These are phyloP conservation scores for Aspergillus sclerotiicarbonarius DNA, from an alignment of 495 filamentous ascomycete species.

Conservation along the genomic window DNA sequence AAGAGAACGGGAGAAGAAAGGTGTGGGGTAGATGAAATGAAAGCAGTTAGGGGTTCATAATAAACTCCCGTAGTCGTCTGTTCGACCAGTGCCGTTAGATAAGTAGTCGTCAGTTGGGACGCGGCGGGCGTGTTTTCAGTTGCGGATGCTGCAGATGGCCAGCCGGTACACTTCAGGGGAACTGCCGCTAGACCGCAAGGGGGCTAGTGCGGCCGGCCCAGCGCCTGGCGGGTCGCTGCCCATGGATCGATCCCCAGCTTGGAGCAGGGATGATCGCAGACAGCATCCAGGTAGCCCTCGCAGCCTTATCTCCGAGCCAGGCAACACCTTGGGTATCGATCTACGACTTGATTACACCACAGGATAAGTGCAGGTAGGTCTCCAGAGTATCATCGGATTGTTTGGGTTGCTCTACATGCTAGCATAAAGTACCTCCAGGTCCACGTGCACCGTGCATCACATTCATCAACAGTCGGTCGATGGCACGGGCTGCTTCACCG, in stretches of 20 bases:
- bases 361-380: not conserved
- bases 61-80: not conserved
- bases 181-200: constrained; percentile 16
- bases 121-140: constrained; percentile 23
- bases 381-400: not conserved
- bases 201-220: constrained; percentile 20
- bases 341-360: not conserved
- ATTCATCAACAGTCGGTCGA: not conserved
- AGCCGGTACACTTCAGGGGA: constrained; percentile 32
- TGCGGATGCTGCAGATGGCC: not conserved
- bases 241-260: not conserved
- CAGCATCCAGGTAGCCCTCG: no score
- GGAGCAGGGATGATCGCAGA: not conserved
- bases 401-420: not conserved
- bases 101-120: constrained; percentile 10
- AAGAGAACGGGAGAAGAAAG: not conserved
- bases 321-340: not conserved
- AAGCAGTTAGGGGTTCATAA: not conserved
- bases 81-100: not conserved
- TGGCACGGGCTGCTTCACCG: not conserved
- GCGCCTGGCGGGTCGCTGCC: not conserved
- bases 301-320: not conserved
- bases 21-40: not conserved
- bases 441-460: not conserved
- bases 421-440: not conserved